phyloP scores from a whole-genome alignment of 306 rosid species.

The Cicer chorassanicum region DNA sequence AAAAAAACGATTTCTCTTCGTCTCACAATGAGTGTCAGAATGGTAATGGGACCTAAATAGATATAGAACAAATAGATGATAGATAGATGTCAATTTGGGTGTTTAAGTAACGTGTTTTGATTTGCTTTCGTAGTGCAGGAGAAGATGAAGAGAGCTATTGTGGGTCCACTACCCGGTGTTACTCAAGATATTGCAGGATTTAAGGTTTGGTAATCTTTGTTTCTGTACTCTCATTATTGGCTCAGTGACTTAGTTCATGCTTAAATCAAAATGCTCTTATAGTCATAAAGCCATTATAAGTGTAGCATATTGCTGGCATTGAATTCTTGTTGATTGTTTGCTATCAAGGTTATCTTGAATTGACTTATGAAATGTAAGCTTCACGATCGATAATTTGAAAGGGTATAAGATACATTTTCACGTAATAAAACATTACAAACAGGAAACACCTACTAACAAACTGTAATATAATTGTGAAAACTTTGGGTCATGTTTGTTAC shows the following conservation, averaged over 20 bases:
- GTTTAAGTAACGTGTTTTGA: slow-evolving; percentile 26
- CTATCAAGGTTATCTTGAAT: not conserved
- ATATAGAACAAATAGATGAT: too few species aligned
- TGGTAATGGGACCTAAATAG: too few species aligned
- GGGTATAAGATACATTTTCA: not conserved
- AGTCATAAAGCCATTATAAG: not conserved
- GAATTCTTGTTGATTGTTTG: not conserved
- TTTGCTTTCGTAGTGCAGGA: slow-evolving; percentile 67
- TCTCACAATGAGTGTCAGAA: too few species aligned
- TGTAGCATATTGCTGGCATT: not conserved
- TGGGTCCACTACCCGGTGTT: slow-evolving; percentile 93
- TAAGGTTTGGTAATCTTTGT: slow-evolving; percentile 55
- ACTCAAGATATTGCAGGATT: slow-evolving; percentile 95
- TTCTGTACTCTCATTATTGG: not conserved
- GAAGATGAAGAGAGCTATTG: slow-evolving; percentile 86
- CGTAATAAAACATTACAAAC: slow-evolving; percentile 1
- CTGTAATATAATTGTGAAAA: not conserved
- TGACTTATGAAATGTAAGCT: not conserved
- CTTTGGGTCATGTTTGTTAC: not conserved
- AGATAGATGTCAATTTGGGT: too few species aligned
- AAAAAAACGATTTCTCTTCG: too few species aligned
- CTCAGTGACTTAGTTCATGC: not conserved
- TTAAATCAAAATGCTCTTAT: slow-evolving; percentile 6
- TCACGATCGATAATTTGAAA: not conserved
- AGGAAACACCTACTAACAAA: not conserved